Evolutionary conservation across 768 basidiomycete genomes (phyloP), one percentile per base, ranked within the genome.

Genomic region (Leccinum longicurvipes): DNA sequence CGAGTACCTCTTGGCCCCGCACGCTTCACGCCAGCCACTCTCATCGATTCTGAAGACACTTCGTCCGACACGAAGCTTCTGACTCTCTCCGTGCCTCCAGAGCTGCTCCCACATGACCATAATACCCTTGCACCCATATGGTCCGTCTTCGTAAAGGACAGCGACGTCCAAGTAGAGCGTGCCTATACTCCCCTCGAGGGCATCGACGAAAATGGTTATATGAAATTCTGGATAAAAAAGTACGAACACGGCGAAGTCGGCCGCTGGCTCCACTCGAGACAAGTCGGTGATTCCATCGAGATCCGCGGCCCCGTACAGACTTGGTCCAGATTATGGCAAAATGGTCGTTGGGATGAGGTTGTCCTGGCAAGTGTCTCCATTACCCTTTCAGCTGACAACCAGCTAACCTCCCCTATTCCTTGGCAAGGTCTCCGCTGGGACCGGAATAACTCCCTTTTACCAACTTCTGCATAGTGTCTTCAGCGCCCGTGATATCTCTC

Each of bases 151-250:
- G 76, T 93, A 67, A 93, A 93, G 67, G 89, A 93, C 66, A 86
- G 87, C 59, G 91, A 92, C 62, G 91, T 93, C 21, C 91, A 93
- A 70, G 88, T 93, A 29, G 91, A 93, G 64, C 73, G 91, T 52
- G 85, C 89, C 12, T 93, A 93, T 65, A 93, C 92, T 5, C 91
- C 91, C 4, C 72, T 93, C 47, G 77, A 84, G 58, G 86, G 91
- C 21, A 73, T 91, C 23, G 85, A 87, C 50, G 73, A 78, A 51
- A 66, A 83, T 11, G 89, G 90, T 0, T 74, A 76, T 46, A 85
- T 93, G 76, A 74, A 74, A 34, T 82, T 93, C 50, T 93, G 91
- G 91, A 77, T 93, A 9, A 93, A 92, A 73, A 82, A 77, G 56
- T 92, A 93, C 56, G 78, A 82, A 0, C 79, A 77, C 47, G 91